A percentile compares a stretch with the other conserved stretches of the same genome.
phyloP scores from a whole-genome alignment of 352 stramenopile genomes.

The Globisporangium nunn region DNA sequence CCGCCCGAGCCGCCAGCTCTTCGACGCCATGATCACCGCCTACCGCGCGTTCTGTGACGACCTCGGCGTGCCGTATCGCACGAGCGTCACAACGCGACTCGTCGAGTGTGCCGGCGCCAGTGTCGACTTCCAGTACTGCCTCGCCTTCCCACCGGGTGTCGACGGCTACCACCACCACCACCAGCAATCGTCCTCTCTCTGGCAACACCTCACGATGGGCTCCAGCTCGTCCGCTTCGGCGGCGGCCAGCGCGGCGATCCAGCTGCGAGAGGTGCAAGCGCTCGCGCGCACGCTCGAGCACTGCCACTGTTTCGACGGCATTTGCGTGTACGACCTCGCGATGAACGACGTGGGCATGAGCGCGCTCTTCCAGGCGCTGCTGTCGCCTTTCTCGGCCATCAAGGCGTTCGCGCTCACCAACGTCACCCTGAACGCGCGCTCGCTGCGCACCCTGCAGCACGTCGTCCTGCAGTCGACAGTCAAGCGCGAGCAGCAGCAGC shows the following conservation, averaged over 20 bases:
- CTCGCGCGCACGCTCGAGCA: slow-evolving; percentile 33
- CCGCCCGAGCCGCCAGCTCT: slow-evolving; percentile 3
- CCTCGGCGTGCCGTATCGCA: slow-evolving; percentile 31
- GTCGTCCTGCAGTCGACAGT: slow-evolving; percentile 52
- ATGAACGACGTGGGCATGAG: slow-evolving; percentile 34
- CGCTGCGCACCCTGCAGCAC: slow-evolving; percentile 42
- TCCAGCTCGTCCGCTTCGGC: neutral
- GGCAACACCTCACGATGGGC: neutral
- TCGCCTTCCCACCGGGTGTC: slow-evolving; percentile 26
- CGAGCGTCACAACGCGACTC: slow-evolving; percentile 37
- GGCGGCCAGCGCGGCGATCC: slow-evolving; percentile 7
- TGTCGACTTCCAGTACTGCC: slow-evolving; percentile 63
- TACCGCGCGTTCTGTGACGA: slow-evolving; percentile 66
- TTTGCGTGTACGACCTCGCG: slow-evolving; percentile 40
- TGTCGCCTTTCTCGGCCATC: slow-evolving; percentile 28
- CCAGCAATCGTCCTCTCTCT: slow-evolving; percentile 1
- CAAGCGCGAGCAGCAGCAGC: slow-evolving; percentile 14
- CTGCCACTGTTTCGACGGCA: slow-evolving; percentile 32
- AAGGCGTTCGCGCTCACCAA: slow-evolving; percentile 42
- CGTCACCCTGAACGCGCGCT: slow-evolving; percentile 26
- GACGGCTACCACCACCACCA: slow-evolving; percentile 21
- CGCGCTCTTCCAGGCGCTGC: slow-evolving; percentile 43
- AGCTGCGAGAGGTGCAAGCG: slow-evolving; percentile 40
- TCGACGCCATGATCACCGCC: slow-evolving; percentile 32
- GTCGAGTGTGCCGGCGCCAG: slow-evolving; percentile 40